Conservation (phyloP, 768 basidiomycete species). For the Clavaria fumosa region DNA sequence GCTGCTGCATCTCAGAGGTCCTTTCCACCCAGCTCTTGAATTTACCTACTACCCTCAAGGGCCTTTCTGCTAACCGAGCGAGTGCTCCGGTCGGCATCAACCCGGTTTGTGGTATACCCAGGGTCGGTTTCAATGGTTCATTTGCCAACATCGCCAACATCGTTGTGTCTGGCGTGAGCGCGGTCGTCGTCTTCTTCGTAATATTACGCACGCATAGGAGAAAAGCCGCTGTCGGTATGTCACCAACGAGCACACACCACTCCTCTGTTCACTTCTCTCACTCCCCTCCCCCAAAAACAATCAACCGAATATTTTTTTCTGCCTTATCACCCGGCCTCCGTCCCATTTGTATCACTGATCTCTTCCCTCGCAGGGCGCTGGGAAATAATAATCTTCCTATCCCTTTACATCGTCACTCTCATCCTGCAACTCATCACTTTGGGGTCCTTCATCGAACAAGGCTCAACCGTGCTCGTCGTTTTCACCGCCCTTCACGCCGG, state of each 20-base stretch:
- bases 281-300: background rate
- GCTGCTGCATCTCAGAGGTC: slow-evolving; percentile 6
- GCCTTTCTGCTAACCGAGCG: slow-evolving; percentile 26
- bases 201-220: slow-evolving; percentile 44
- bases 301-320: background rate
- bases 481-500: slow-evolving; percentile 72
- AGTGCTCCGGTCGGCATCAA: slow-evolving; percentile 74
- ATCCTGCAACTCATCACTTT: slow-evolving; percentile 71
- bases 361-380: slow-evolving; percentile 33
- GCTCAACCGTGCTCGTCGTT: slow-evolving; percentile 49
- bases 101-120: slow-evolving; percentile 62
- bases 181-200: slow-evolving; percentile 43
- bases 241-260: too few species aligned
- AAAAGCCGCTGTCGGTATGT: slow-evolving; percentile 79
- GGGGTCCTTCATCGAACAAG: slow-evolving; percentile 67
- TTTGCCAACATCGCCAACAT: slow-evolving; percentile 82
- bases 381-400: slow-evolving; percentile 54
- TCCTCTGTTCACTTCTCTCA: slow-evolving; percentile 2
- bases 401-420: slow-evolving; percentile 54
- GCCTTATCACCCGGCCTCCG: background rate
- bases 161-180: slow-evolving; percentile 59
- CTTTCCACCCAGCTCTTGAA: slow-evolving; percentile 22
- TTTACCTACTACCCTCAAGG: slow-evolving; percentile 21
- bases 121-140: slow-evolving; percentile 38
- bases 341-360: slow-evolving; percentile 1